Percentiles rank a stretch among this genome's conserved stretches.
Evolutionary conservation across 176 grass and related monocot species (phyloP).

Genomic region (Bolboschoenus planiculmis): DNA sequence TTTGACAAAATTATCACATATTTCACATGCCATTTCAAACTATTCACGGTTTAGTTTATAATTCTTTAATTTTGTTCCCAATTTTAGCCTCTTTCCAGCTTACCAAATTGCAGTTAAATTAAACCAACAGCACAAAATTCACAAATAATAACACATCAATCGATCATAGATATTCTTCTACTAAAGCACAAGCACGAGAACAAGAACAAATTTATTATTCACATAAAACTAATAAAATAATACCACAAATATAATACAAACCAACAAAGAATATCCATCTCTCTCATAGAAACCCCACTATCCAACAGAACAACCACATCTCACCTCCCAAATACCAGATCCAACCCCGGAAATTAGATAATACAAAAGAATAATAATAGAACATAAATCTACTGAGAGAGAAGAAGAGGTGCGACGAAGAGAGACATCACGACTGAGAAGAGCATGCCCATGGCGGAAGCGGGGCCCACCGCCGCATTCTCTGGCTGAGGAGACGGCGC

Average conservation of each 20-base stretch:
- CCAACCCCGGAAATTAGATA: slow-evolving; percentile 10
- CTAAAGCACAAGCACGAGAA: background rate
- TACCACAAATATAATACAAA: slow-evolving; percentile 25
- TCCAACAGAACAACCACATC: slow-evolving; percentile 1
- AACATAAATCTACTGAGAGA: slow-evolving; percentile 35
- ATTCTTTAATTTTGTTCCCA: background rate
- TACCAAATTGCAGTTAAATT: background rate
- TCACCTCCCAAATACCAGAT: slow-evolving; percentile 17
- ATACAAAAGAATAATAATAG: background rate
- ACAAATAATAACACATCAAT: background rate
- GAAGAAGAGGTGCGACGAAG: slow-evolving; percentile 35
- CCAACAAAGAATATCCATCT: slow-evolving; percentile 13
- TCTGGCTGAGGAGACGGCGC: slow-evolving; percentile 38
- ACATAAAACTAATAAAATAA: slow-evolving; percentile 18
- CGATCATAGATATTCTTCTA: background rate
- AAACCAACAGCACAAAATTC: background rate
- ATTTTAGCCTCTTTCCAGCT: background rate
- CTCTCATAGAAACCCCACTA: background rate
- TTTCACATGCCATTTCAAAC: background rate
- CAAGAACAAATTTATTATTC: slow-evolving; percentile 14
- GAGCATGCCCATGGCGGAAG: slow-evolving; percentile 35
- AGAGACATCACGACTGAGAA: slow-evolving; percentile 44
- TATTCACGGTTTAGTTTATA: background rate
- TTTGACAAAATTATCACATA: background rate
- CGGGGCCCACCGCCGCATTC: slow-evolving; percentile 38